Conservation (phyloP, 768 basidiomycete species). For the Boletus reticulatus region DNA sequence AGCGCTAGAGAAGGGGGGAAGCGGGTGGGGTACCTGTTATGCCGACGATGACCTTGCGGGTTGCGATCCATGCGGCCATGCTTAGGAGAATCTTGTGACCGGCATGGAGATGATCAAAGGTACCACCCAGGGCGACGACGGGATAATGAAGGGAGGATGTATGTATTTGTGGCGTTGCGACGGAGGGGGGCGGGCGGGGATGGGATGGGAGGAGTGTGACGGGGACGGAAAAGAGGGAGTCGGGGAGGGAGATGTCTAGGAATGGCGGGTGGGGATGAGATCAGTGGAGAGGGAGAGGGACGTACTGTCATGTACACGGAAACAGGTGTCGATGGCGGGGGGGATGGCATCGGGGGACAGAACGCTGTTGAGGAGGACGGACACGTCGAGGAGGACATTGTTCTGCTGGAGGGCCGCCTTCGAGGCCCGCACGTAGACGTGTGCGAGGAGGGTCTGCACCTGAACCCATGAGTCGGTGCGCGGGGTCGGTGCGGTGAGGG, state of each 20-base stretch:
- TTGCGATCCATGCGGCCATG: constrained; percentile 84
- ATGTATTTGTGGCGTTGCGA: not conserved
- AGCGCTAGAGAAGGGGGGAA: constrained; percentile 5
- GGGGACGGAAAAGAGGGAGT: constrained; percentile 38
- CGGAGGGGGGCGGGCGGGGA: constrained; percentile 3
- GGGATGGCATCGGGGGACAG: constrained; percentile 42
- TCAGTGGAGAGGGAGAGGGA: not conserved
- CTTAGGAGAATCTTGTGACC: constrained; percentile 97
- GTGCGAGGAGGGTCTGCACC: constrained; percentile 76
- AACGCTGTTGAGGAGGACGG: constrained; percentile 68
- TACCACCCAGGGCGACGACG: constrained; percentile 88
- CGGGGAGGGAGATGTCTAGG: constrained; percentile 39
- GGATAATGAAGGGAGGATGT: constrained; percentile 37
- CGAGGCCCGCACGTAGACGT: constrained; percentile 84
- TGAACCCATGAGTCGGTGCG: constrained; percentile 57
- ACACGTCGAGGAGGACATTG: constrained; percentile 72
- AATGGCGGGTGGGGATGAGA: constrained; percentile 4
- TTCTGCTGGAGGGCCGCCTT: constrained; percentile 64
- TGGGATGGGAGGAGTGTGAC: constrained; percentile 17
- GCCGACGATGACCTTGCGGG: constrained; percentile 83
- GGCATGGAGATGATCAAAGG: constrained; percentile 96
- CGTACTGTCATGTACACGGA: constrained; percentile 46
- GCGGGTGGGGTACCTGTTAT: constrained; percentile 60
- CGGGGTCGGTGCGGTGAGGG: constrained; percentile 29
- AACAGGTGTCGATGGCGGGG: constrained; percentile 40